Evolutionary conservation across 2,329 filamentous ascomycete species (phyloP), one percentile per base, ranked within the genome.

Genomic region (Curvularia verruculosa): DNA sequence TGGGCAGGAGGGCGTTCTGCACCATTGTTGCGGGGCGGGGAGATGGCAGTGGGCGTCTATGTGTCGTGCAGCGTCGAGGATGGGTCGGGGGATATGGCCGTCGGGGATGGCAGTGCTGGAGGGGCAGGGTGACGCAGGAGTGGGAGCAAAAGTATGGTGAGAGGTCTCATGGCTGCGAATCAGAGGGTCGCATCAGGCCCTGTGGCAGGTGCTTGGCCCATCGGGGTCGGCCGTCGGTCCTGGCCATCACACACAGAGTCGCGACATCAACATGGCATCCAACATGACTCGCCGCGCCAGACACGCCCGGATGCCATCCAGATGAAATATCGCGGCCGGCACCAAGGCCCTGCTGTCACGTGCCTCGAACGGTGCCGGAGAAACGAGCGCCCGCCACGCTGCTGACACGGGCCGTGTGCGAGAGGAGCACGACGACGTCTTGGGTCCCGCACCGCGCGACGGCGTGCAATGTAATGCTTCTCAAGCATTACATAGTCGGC

Each of bases 1-100:
- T 74, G 1, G 74, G 74, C 34, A 76, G 71, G 34, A 76, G 68
- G 56, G 70, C 72, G 65, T 75, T 69, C 49, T 72, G 66, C 23
- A 71, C 69, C 74, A 75, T 75, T 31, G 57, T 61, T 54, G 34
- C 56, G 45, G 19, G 18, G 24, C 40, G n/a, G 28, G 19, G 12
- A 18, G 21, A 5, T 49, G 21, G 26, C 8, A 34, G n/a, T n/a
- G n/a, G 29, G 23, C 6, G n/a, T 13, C 9, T 39, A 34, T 18
- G 34, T 55, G 37, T 9, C 34, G 55, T 24, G 44, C 23, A 19
- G 18, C 18, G 46, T 21, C 53, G 23, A 44, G 43, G 9, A 19
- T 36, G 19, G 52, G n/a, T 39, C 18, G 15, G 41, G 13, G 36
- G 7, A 46, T 36, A 26, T 10, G 21, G 23, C 23, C 24, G 26